Base-by-base conservation (phyloP, 1,139 yeast genomes). In the Saccharomyces hybrid region DNA sequence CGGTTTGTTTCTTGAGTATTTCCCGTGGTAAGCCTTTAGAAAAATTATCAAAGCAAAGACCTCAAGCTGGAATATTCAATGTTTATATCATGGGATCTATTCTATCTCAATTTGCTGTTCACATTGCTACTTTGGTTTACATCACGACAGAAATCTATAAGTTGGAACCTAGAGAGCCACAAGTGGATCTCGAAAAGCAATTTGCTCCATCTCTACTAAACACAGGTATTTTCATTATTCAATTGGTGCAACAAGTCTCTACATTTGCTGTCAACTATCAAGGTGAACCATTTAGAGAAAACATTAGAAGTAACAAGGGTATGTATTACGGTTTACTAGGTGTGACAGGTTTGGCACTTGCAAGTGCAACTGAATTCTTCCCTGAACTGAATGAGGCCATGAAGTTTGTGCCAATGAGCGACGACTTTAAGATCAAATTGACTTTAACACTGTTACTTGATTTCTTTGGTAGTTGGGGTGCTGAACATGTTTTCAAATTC, bases 231-330 rank as follows among this genome's bases (percentile, higher is more conserved):
- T 95, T 91, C 74, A 79, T 93, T 69, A 79, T 93, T 58, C 98
- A 91, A 73, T 79, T 93, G 64, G 95, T 96, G 21, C 98, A 93
- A 75, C 97, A 93, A 74, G 96, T 95, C 50, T 88, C 97, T 11
- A 93, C 99, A 0, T 93, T 93, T 76, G 97, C 97, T 14, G 97
- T 95, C 58, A 93, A 93, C 75, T 93, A 93, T 73, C 96, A 89
- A 75, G 99, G 99, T 52, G 83, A 87, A 63, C 99, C 99, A 54
- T 95, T 95, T 77, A 86, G 96, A 71, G 96, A 95, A 74, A 83
- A 90, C 58, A 86, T 93, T 65, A 78, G 78, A 56, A 96, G 86
- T 72, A 93, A 93, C 75, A 88, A 85, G 75, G 98, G 98, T 61
- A 93, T 93, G 99, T 93, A 86, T 75, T 93, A 88, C 67, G 99